phyloP scores from a whole-genome alignment of 192 early-diverging fungal genomes.

The Glomus cerebriforme region DNA sequence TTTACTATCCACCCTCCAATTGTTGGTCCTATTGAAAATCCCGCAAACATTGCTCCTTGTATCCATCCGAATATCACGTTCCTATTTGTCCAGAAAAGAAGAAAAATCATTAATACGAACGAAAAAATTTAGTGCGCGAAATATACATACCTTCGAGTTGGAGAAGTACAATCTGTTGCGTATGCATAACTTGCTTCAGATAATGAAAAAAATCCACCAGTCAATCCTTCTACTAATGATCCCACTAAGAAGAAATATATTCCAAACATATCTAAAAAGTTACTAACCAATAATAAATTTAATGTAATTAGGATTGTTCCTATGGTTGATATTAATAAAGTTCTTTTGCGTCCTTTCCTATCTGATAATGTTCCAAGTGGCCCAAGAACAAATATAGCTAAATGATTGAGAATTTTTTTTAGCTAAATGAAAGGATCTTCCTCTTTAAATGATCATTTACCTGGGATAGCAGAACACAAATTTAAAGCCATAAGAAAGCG shows the following conservation, averaged over 20 bases:
- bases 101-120: too few species aligned
- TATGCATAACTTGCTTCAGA: conserved; percentile 4
- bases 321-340: not conserved
- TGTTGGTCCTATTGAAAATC: not conserved
- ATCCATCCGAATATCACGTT: conserved; percentile 21
- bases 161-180: not conserved
- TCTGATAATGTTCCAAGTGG: conserved; percentile 23
- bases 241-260: not conserved
- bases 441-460: conserved; percentile 5
- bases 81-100: not conserved
- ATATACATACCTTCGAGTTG: conserved; percentile 2
- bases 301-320: not conserved
- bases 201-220: not conserved
- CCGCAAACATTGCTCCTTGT: not conserved
- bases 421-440: not conserved
- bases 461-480: conserved; percentile 5
- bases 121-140: too few species aligned
- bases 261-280: not conserved
- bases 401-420: not conserved
- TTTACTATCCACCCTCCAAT: not conserved
- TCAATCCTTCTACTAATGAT: conserved; percentile 11
- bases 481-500: not conserved
- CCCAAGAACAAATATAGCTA: conserved; percentile 26
- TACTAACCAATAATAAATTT: not conserved
- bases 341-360: conserved; percentile 13